Conservation (phyloP, 352 stramenopile genomes). For the Peronospora farinosa region DNA sequence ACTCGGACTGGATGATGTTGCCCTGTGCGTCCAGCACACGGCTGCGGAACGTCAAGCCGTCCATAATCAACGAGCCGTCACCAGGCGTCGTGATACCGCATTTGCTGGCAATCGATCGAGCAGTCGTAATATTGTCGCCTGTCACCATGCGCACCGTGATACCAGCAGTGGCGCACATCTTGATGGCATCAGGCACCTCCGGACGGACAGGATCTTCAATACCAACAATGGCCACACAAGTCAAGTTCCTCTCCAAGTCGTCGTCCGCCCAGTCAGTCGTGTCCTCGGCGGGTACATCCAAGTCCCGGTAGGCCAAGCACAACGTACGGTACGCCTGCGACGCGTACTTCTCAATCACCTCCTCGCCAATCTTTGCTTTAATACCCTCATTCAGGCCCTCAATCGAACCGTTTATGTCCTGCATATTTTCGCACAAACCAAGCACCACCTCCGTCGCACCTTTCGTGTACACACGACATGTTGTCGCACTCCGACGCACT, state of each 20-base stretch:
- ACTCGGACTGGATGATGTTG: conserved; percentile 57
- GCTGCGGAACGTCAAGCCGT: conserved; percentile 45
- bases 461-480: conserved; percentile 55
- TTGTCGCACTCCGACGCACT: conserved; percentile 36
- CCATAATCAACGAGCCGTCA: conserved; percentile 53
- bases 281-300: conserved; percentile 36
- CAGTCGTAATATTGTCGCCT: conserved; percentile 51
- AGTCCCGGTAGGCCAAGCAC: conserved; percentile 73
- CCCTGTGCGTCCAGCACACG: conserved; percentile 45
- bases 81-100: conserved; percentile 42
- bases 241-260: conserved; percentile 54
- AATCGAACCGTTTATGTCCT: conserved; percentile 38
- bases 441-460: conserved; percentile 55
- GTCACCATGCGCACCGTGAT: conserved; percentile 59
- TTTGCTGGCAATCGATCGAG: conserved; percentile 44
- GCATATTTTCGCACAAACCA: conserved; percentile 39
- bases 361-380: conserved; percentile 32
- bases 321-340: conserved; percentile 66
- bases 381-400: conserved; percentile 21
- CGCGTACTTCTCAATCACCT: conserved; percentile 77
- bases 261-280: conserved; percentile 41
- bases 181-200: conserved; percentile 41
- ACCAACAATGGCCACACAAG: conserved; percentile 41
- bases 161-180: conserved; percentile 37
- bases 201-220: conserved; percentile 49